These are phyloP conservation scores for Penicillium waksmanii DNA, from an alignment of 495 filamentous ascomycete genomes.

Conservation along the genomic window DNA sequence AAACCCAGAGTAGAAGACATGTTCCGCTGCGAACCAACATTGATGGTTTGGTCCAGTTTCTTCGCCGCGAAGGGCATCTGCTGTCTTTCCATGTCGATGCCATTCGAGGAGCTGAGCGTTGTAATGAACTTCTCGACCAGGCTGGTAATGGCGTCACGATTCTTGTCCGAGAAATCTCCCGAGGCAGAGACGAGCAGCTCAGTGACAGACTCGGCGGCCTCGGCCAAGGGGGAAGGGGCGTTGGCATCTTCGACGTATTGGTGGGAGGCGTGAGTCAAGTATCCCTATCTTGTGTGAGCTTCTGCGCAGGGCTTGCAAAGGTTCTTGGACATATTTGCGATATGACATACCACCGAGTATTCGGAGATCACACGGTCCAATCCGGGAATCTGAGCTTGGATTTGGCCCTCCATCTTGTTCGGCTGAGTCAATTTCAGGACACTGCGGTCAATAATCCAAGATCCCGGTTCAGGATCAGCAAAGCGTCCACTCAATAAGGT, in stretches of 20 bases:
- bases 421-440: background rate
- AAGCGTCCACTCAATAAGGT: background rate
- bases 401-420: conserved; percentile 81
- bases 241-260: conserved; percentile 73
- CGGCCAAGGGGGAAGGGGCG: conserved; percentile 72
- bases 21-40: conserved; percentile 90
- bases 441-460: conserved; percentile 4
- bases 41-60: conserved; percentile 91
- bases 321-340: conserved; percentile 1
- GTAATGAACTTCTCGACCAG: conserved; percentile 92
- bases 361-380: conserved; percentile 89
- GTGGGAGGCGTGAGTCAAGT: conserved; percentile 89
- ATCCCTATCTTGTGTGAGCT: conserved; percentile 58
- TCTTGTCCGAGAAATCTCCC: conserved; percentile 69
- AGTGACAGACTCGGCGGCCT: conserved; percentile 82
- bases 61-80: conserved; percentile 75
- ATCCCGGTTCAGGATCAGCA: background rate
- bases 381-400: conserved; percentile 81
- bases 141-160: conserved; percentile 75
- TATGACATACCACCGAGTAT: conserved; percentile 71
- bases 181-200: conserved; percentile 90
- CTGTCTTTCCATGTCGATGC: conserved; percentile 66
- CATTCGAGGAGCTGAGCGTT: conserved; percentile 73
- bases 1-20: conserved; percentile 94
- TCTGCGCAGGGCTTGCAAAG: conserved; percentile 7